A percentile compares a stretch with the other conserved stretches of the same genome.
Conservation (phyloP, 2,329 filamentous ascomycete species). For the Hypoxylon sp. region DNA sequence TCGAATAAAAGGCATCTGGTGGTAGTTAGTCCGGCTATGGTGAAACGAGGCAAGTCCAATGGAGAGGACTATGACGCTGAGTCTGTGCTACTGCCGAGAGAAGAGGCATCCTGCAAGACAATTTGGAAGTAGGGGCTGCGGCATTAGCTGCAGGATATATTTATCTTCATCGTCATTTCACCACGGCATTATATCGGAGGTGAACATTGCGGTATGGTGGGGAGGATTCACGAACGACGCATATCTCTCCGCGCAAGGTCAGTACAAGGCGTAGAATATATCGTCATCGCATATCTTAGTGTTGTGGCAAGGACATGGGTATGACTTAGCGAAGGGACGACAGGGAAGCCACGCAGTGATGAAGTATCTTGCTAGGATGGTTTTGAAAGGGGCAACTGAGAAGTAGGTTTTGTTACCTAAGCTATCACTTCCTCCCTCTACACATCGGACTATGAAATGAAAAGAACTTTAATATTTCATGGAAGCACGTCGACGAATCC, state of each 20-base stretch:
- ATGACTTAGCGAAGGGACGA: too few relatives aligned
- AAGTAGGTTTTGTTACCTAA: not conserved
- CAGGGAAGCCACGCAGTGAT: too few relatives aligned
- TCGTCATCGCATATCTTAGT: too few relatives aligned
- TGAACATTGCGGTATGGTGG: too few relatives aligned
- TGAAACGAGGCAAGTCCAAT: constrained; percentile 18
- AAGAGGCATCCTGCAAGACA: not conserved
- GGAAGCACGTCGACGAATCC: not conserved
- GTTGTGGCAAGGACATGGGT: not conserved
- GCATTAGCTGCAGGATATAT: not conserved
- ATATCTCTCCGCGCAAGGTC: too few relatives aligned
- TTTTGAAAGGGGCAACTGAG: not conserved
- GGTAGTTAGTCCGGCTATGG: constrained; percentile 2
- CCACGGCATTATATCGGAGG: not conserved
- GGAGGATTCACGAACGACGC: too few relatives aligned
- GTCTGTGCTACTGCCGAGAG: constrained; percentile 1
- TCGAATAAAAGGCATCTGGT: not conserved
- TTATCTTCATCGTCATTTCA: not conserved
- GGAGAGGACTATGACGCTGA: constrained; percentile 9
- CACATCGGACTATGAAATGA: not conserved
- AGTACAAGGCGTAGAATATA: too few relatives aligned
- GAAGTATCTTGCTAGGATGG: not conserved
- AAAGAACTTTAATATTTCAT: not conserved
- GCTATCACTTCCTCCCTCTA: not conserved
- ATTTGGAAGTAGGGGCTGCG: not conserved